A percentile compares a stretch with the other conserved stretches of the same genome.
Conservation (phyloP, 2,329 filamentous ascomycete genomes). For the Colletotrichum tamarilloi region DNA sequence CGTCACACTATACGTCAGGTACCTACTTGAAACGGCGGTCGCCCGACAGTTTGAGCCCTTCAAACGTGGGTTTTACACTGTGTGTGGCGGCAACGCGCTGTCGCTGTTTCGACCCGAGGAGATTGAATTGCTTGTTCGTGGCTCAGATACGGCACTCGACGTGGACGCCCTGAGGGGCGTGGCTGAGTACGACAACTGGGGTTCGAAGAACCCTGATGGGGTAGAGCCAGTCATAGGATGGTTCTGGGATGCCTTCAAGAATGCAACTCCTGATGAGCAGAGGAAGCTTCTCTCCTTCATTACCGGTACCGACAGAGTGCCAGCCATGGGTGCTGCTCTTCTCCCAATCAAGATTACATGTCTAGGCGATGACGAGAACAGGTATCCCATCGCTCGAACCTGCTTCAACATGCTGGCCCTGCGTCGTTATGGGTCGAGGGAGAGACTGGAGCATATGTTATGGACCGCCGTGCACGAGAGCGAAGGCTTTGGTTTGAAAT, state of each 20-base stretch:
- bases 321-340: constrained; percentile 85
- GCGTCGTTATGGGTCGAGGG: constrained; percentile 75
- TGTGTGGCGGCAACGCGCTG: constrained; percentile 88
- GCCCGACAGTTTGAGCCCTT: constrained; percentile 91
- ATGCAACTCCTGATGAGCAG: constrained; percentile 74
- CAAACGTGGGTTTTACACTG: constrained; percentile 92
- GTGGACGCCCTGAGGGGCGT: constrained; percentile 80
- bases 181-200: constrained; percentile 87
- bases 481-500: constrained; percentile 92
- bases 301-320: constrained; percentile 90
- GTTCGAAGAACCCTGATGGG: constrained; percentile 62
- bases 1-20: constrained; percentile 84
- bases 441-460: constrained; percentile 76
- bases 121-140: constrained; percentile 87
- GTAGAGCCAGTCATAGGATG: constrained; percentile 77
- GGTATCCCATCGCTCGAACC: constrained; percentile 88
- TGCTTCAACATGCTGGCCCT: constrained; percentile 90
- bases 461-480: constrained; percentile 92
- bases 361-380: constrained; percentile 76
- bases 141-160: constrained; percentile 86
- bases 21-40: constrained; percentile 82
- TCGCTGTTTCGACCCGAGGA: constrained; percentile 91
- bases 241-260: constrained; percentile 89
- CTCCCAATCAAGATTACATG: constrained; percentile 81
- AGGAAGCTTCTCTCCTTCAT: constrained; percentile 86